Evolutionary conservation across 441 rosid genomes (phyloP), one percentile per base, ranked within the genome.

Genomic region (Capsella rubella): DNA sequence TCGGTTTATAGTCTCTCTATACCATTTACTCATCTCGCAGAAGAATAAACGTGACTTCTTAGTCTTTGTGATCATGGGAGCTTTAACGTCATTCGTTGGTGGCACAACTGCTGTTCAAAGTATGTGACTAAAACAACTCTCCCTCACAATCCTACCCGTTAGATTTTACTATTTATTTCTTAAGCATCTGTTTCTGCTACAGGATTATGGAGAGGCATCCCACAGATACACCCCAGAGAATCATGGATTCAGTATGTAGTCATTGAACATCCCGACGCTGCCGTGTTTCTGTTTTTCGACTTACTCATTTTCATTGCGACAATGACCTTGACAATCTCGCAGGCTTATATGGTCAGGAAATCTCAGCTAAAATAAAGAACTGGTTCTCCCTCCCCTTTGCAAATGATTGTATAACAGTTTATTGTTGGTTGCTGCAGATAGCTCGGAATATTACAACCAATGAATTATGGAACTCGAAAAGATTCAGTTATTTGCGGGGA

Each of bases 361-460:
- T 53, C 45, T 77, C 39, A 49, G 11, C 63, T 65, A 1, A 37
- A 31, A 40, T 29, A 35, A 55, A 69, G 18, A 75, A 10, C 31
- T 32, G 25, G 32, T 35, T 66, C 51, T n/a, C 67, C 51, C 16
- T 34, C 35, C 21, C 16, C 64, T 52, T 39, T 60, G 46, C 43
- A 42, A 37, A 59, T 45, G 55, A 53, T 51, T 16, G 40, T 39
- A 27, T 70, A 66, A 66, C 66, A 61, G 13, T 62, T 21, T 39
- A 31, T 37, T 32, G 34, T 70, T 72, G 46, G 28, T 21, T 59
- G 51, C 6, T 79, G 80, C 97, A 95, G 98, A 87, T 95, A 84
- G 86, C 93, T 57, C 79, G 89, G 60, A 95, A 95, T 69, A 87
- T 95, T 64, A 95, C 99, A 52, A 95, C 99, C 4, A 95, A 95